Base-by-base conservation (phyloP, 2,329 filamentous ascomycete genomes). In the Plectosphaerella plurivora region DNA sequence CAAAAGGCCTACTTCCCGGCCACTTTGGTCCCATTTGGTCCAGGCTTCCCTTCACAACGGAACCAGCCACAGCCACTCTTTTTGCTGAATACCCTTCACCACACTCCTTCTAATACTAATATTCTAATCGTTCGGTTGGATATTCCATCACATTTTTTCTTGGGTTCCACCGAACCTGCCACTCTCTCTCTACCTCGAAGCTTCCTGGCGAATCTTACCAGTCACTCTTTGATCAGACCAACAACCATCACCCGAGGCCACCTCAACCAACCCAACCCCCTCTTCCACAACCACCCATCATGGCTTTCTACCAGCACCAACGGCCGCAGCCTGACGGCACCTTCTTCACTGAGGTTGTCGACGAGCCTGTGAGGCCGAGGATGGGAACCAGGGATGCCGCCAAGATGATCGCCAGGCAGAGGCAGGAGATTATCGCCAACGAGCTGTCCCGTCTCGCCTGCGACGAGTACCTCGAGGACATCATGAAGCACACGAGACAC, bases 401-500 rank as follows among this genome's bases (percentile, higher is more conserved):
- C 61, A 90, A 87, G 71, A 82, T 90, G 65, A 76, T 94, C 62
- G 87, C 89, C 55, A 85, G 88, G 65, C 85, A 93, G 73, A 85
- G 86, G 63, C 93, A 97, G 72, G 89, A 93, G 66, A 87, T 88
- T 60, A 88, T 97, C 61, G 91, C 88, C 55, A 89, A 91, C 66
- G 90, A 97, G 68, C 82, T 97, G 59, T 97, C 92, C 45, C 84
- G 86, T 61, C 76, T 89, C 61, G 91, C 91, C 48, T 86, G 85
- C 55, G 91, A 96, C 52, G 91, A 97, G 73, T 96, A 97, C 68
- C 83, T 95, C 61, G 91, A 96, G 70, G 93, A 97, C 68, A 88
- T 97, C 68, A 84, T 97, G 74, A 82, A 88, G 66, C 93, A 97
- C 74, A 94, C 97, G 88, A 83, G 91, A 68, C 81, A 89, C 65